Percentiles rank a stretch among this genome's conserved stretches.
These are phyloP conservation scores for Phycomyces nitens DNA, from an alignment of 192 early-diverging fungal genomes.

Conservation along the genomic window DNA sequence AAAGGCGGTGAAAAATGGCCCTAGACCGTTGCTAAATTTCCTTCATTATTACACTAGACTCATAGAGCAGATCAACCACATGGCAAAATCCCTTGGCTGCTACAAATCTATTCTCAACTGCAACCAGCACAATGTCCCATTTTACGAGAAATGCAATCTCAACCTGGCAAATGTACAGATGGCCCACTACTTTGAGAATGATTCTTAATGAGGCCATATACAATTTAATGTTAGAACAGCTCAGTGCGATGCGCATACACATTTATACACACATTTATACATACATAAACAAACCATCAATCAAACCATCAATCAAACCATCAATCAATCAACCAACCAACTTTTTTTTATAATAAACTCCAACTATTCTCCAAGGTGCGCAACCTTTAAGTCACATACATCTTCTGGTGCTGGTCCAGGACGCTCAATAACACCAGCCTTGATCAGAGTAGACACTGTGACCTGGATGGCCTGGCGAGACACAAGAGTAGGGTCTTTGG, in stretches of 20 bases:
- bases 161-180: constrained; percentile 73
- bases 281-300: too few relatives aligned
- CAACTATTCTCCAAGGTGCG: constrained; percentile 8
- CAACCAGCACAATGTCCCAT: constrained; percentile 72
- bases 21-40: not conserved
- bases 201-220: not conserved
- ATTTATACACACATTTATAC: not conserved
- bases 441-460: constrained; percentile 47
- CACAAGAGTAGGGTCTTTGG: constrained; percentile 39
- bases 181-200: constrained; percentile 48
- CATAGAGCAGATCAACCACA: constrained; percentile 82
- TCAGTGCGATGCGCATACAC: not conserved
- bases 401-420: constrained; percentile 28
- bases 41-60: constrained; percentile 39
- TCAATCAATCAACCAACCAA: too few relatives aligned
- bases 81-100: constrained; percentile 75
- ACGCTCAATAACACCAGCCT: constrained; percentile 53
- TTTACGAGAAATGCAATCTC: constrained; percentile 92
- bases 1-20: not conserved
- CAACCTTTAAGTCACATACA: constrained; percentile 7
- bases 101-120: constrained; percentile 87
- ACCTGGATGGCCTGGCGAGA: constrained; percentile 40
- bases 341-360: not conserved
- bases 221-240: not conserved
- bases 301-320: too few relatives aligned